phyloP scores from a whole-genome alignment of 1,284 basidiomycete genomes.

The Malassezia pachydermatis region DNA sequence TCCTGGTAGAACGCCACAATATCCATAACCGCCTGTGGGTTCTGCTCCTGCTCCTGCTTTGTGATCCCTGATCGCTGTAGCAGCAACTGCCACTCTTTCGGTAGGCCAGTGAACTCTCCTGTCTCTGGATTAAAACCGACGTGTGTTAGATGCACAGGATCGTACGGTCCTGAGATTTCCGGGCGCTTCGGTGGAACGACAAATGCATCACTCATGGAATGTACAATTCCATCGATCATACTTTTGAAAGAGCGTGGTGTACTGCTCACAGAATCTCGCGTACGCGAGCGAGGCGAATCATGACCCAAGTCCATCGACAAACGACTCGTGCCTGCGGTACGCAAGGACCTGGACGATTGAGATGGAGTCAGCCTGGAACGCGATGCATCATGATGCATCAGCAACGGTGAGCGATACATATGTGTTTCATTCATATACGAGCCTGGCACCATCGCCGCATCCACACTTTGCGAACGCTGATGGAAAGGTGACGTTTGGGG shows the following conservation, averaged over 20 bases:
- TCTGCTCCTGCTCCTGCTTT: conserved; percentile 85
- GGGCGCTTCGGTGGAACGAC: conserved; percentile 72
- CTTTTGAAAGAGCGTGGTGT: conserved; percentile 35
- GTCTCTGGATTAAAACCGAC: conserved; percentile 98
- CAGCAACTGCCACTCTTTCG: conserved; percentile 97
- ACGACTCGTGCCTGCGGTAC: no score
- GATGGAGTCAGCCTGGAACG: no score
- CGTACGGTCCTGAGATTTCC: conserved; percentile 92
- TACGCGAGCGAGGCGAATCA: background rate
- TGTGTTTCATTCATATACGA: no score
- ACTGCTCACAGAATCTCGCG: conserved; percentile 12
- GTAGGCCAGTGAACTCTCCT: conserved; percentile 80
- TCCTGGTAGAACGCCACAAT: conserved; percentile 98
- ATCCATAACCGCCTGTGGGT: conserved; percentile 95
- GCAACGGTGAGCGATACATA: no score
- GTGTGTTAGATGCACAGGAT: conserved; percentile 98
- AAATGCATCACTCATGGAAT: conserved; percentile 42
- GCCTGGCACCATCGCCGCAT: no score
- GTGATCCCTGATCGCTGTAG: conserved; percentile 94
- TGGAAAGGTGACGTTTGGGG: no score
- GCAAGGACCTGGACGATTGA: no score
- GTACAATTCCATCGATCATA: conserved; percentile 48
- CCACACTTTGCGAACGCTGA: no score
- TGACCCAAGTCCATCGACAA: no score
- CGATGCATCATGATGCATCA: no score